Conservation (phyloP, 495 filamentous ascomycete genomes). For the Margaritispora aquatica region DNA sequence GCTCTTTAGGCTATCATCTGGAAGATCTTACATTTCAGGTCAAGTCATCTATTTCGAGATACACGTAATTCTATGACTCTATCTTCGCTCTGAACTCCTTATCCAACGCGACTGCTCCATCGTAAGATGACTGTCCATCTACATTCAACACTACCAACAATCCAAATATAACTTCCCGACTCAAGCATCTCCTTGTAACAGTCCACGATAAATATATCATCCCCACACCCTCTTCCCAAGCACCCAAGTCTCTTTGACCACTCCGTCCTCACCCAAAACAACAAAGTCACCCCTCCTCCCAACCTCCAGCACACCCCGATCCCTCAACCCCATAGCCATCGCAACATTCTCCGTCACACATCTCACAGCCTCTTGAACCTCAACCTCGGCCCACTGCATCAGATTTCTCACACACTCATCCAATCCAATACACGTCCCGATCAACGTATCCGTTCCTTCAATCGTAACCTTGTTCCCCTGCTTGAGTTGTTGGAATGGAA, state of each 20-base stretch:
- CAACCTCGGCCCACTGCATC: conserved; percentile 36
- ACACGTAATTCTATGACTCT: too few relatives aligned
- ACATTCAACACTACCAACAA: not conserved
- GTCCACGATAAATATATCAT: not conserved
- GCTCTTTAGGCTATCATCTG: too few relatives aligned
- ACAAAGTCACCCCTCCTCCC: conserved; percentile 42
- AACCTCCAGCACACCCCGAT: conserved; percentile 33
- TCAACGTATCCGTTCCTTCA: conserved; percentile 36
- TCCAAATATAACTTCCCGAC: too few relatives aligned
- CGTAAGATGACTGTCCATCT: not conserved
- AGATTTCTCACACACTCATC: conserved; percentile 39
- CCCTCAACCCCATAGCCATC: conserved; percentile 34
- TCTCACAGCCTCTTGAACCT: conserved; percentile 36
- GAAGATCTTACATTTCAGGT: too few relatives aligned
- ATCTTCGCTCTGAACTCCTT: too few relatives aligned
- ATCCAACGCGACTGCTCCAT: not conserved
- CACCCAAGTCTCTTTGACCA: conserved; percentile 43
- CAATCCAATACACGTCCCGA: conserved; percentile 37
- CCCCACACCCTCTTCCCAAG: conserved; percentile 26
- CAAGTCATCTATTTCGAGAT: too few relatives aligned
- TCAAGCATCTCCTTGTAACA: too few relatives aligned
- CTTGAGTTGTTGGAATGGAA: conserved; percentile 35
- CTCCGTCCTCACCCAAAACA: conserved; percentile 34
- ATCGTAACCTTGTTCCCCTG: conserved; percentile 34
- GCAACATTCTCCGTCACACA: conserved; percentile 44